These are phyloP conservation scores for Asterella californica DNA, from an alignment of 225 moss, liverwort and hornwort genomes.

Conservation along the genomic window DNA sequence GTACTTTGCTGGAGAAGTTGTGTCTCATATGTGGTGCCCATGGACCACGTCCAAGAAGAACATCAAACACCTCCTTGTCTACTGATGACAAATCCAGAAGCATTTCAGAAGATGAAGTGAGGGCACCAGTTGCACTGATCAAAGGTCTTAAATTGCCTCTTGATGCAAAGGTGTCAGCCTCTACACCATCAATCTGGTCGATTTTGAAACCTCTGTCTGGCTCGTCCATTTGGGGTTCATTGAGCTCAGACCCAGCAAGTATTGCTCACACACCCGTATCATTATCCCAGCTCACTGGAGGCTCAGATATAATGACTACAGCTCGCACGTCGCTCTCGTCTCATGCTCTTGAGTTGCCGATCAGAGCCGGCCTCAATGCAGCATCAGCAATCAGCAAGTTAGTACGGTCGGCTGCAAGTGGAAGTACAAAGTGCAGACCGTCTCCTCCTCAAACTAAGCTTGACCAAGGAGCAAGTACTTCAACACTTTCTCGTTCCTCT, in stretches of 20 bases:
- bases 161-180: conserved; percentile 1
- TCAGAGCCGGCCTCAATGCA: neutral
- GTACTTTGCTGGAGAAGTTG: neutral
- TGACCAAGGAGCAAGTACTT: neutral
- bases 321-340: conserved; percentile 1
- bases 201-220: neutral
- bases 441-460: too few species aligned
- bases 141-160: neutral
- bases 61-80: neutral
- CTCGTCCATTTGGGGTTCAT: conserved; percentile 5
- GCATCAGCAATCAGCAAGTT: too few species aligned
- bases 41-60: neutral
- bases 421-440: neutral
- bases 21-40: neutral
- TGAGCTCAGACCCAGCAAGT: too few species aligned
- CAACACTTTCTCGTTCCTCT: neutral
- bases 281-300: neutral
- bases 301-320: neutral
- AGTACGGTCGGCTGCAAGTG: neutral
- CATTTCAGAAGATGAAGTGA: conserved; percentile 1
- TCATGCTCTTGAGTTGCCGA: neutral
- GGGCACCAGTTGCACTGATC: conserved; percentile 13
- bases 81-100: neutral
- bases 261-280: conserved; percentile 6
- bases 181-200: conserved; percentile 2